phyloP scores from a whole-genome alignment of 768 basidiomycete genomes.

The Kwoniella dejecticola region DNA sequence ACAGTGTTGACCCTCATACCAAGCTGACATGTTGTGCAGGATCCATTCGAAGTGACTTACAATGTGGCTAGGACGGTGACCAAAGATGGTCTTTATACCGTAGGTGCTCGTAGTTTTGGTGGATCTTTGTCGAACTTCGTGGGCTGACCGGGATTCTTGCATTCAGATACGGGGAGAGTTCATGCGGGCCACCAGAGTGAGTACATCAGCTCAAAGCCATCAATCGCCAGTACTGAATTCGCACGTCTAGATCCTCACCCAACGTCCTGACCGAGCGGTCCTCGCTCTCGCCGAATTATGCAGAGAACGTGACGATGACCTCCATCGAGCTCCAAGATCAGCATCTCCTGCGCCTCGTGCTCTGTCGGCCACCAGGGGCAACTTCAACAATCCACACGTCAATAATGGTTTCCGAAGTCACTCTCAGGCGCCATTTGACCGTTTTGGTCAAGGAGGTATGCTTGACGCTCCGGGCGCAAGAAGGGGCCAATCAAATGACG shows the following conservation, averaged over 20 bases:
- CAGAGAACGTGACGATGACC: slow-evolving; percentile 72
- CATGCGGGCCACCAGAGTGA: slow-evolving; percentile 75
- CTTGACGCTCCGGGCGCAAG: slow-evolving; percentile 34
- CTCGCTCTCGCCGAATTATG: slow-evolving; percentile 84
- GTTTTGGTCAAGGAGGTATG: slow-evolving; percentile 28
- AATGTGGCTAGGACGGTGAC: slow-evolving; percentile 97
- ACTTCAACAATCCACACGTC: slow-evolving; percentile 31
- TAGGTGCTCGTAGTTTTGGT: slow-evolving; percentile 59
- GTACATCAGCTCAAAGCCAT: slow-evolving; percentile 6
- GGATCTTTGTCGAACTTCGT: background rate
- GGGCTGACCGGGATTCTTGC: background rate
- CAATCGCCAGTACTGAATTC: no score
- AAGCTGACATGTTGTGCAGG: slow-evolving; percentile 59
- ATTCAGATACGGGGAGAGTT: slow-evolving; percentile 93
- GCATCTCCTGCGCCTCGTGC: slow-evolving; percentile 50
- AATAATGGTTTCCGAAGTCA: slow-evolving; percentile 46
- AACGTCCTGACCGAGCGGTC: slow-evolving; percentile 77
- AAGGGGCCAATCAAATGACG: slow-evolving; percentile 39
- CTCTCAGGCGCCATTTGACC: slow-evolving; percentile 50
- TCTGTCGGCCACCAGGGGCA: slow-evolving; percentile 37
- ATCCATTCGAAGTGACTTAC: slow-evolving; percentile 94
- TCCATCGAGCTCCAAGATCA: slow-evolving; percentile 56
- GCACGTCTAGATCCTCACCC: slow-evolving; percentile 66
- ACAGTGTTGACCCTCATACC: background rate
- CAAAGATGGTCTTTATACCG: slow-evolving; percentile 91